Percentiles rank a stretch among this genome's conserved stretches.
Evolutionary conservation across 192 early-diverging fungal genomes (phyloP).

Genomic region (Coemansia sp.): DNA sequence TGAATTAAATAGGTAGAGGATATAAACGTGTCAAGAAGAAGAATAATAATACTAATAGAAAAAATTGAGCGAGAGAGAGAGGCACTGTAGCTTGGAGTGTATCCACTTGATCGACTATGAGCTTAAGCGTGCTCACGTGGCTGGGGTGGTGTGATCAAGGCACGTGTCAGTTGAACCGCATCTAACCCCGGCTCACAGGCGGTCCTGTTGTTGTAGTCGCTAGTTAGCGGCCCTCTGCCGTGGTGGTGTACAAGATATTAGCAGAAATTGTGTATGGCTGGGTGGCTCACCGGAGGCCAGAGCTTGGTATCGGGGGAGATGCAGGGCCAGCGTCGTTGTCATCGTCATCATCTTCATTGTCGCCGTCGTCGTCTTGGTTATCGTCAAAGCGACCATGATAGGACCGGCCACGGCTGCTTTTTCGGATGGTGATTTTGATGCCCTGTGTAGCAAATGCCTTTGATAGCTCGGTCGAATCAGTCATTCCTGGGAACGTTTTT

Average conservation of each 20-base stretch:
- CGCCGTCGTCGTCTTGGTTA: constrained; percentile 23
- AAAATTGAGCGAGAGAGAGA: constrained; percentile 6
- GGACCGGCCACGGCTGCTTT: constrained; percentile 48
- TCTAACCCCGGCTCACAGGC: constrained; percentile 1
- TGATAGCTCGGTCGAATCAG: constrained; percentile 73
- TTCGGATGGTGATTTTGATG: constrained; percentile 78
- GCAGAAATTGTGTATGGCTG: background rate
- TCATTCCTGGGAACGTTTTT: constrained; percentile 80
- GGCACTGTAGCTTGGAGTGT: background rate
- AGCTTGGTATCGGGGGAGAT: background rate
- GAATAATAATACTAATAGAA: too few species aligned
- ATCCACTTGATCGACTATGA: background rate
- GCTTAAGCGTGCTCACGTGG: background rate
- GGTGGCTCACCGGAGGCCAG: background rate
- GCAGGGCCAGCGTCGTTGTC: constrained; percentile 12
- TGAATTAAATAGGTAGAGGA: too few species aligned
- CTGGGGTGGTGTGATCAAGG: background rate
- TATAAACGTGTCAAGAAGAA: too few species aligned
- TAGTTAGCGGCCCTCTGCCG: background rate
- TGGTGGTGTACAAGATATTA: constrained; percentile 2
- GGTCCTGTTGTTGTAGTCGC: background rate
- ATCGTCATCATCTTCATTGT: constrained; percentile 34
- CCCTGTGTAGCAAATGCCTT: constrained; percentile 73
- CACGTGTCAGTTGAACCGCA: constrained; percentile 11
- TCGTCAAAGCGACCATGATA: constrained; percentile 30